These are phyloP conservation scores for Erodium texanum DNA, from an alignment of 441 rosid species.

Conservation along the genomic window DNA sequence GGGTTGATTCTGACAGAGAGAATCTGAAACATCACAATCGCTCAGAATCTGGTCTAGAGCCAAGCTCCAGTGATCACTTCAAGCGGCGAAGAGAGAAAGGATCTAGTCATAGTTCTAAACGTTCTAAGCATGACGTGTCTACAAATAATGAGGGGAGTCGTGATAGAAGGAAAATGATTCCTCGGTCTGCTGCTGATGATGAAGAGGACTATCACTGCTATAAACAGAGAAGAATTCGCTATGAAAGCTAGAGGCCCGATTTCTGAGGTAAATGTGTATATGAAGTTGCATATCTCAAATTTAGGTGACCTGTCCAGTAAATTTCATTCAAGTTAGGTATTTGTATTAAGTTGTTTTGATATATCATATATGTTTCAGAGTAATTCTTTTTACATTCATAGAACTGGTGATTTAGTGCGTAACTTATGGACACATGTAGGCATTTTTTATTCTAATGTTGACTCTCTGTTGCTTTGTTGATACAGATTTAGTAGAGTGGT, in stretches of 20 bases:
- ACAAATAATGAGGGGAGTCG: constrained; percentile 17
- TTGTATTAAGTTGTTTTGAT: constrained; percentile 22
- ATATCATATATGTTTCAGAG: constrained; percentile 4
- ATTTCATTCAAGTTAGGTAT: constrained; percentile 22
- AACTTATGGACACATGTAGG: constrained; percentile 15
- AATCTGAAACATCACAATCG: constrained; percentile 19
- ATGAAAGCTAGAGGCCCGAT: constrained; percentile 19
- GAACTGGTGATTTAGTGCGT: constrained; percentile 14
- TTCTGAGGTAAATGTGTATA: constrained; percentile 41
- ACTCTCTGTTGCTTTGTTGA: constrained; percentile 32
- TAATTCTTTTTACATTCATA: constrained; percentile 9
- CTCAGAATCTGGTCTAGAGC: constrained; percentile 19
- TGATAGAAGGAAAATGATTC: constrained; percentile 40
- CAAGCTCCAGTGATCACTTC: constrained; percentile 13
- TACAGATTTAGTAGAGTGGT: constrained; percentile 33
- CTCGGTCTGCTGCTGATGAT: constrained; percentile 24
- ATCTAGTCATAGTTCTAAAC: constrained; percentile 23
- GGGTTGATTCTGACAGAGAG: constrained; percentile 17
- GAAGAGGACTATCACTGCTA: constrained; percentile 18
- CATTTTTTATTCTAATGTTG: constrained; percentile 22
- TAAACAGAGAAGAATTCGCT: constrained; percentile 25
- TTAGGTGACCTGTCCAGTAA: constrained; percentile 25
- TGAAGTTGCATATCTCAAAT: constrained; percentile 23
- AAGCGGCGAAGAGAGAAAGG: constrained; percentile 17
- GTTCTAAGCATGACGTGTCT: constrained; percentile 21